Percentiles rank a stretch among this genome's conserved stretches.
Conservation (phyloP, 2,329 filamentous ascomycete genomes). For the Clarireedia homoeocarpa region DNA sequence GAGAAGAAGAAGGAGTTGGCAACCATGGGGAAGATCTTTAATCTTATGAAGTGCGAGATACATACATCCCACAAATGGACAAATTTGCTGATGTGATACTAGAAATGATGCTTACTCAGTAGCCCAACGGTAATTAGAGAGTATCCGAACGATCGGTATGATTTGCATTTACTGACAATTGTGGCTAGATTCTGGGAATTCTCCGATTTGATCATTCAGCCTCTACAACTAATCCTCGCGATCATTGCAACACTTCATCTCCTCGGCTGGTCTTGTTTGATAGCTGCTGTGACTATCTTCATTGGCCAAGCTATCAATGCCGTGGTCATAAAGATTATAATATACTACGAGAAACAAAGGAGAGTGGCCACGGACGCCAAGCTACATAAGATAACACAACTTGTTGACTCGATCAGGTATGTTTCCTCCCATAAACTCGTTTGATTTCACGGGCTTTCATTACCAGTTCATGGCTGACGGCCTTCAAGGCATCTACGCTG, state of each 20-base stretch:
- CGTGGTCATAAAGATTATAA: conserved; percentile 54
- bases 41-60: conserved; percentile 61
- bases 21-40: conserved; percentile 85
- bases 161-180: not conserved
- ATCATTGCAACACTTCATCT: conserved; percentile 68
- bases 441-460: no score
- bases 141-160: not conserved
- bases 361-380: conserved; percentile 68
- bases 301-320: conserved; percentile 64
- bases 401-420: conserved; percentile 52
- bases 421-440: not conserved
- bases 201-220: conserved; percentile 64
- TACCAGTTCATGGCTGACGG: not conserved
- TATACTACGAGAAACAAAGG: conserved; percentile 63
- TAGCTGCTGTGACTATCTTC: conserved; percentile 63
- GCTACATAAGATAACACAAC: conserved; percentile 74
- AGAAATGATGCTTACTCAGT: conserved; percentile 67
- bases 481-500: conserved; percentile 21
- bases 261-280: conserved; percentile 70
- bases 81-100: conserved; percentile 3
- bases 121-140: conserved; percentile 44
- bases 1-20: conserved; percentile 48
- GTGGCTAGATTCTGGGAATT: conserved; percentile 72
- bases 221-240: conserved; percentile 67
- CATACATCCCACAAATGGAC: no score